phyloP scores from a whole-genome alignment of 2,329 filamentous ascomycete species.

The Daldinia sp. region DNA sequence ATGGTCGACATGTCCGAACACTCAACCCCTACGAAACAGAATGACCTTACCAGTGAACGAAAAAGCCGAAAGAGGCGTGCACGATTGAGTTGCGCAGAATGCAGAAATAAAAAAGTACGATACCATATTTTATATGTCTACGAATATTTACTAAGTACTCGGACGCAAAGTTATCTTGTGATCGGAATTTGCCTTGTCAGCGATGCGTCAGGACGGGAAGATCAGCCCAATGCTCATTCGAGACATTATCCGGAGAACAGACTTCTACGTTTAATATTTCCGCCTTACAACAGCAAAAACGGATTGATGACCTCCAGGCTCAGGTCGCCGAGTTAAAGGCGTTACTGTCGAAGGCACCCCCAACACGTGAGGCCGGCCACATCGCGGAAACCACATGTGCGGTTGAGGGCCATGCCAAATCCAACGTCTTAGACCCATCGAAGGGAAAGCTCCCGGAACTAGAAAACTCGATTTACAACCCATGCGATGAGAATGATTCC shows the following conservation, averaged over 20 bases:
- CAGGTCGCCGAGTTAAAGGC: constrained; percentile 26
- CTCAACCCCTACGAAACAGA: neutral
- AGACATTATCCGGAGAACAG: constrained; percentile 4
- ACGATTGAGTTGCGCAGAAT: constrained; percentile 36
- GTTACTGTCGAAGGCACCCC: constrained; percentile 9
- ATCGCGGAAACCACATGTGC: neutral
- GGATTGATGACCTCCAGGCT: constrained; percentile 24
- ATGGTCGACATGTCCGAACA: neutral
- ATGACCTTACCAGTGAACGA: neutral
- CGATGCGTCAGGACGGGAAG: constrained; percentile 36
- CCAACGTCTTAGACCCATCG: neutral
- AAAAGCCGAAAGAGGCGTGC: constrained; percentile 29
- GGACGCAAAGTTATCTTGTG: constrained; percentile 34
- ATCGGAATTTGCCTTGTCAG: constrained; percentile 36
- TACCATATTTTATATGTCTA: neutral
- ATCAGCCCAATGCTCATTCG: constrained; percentile 32
- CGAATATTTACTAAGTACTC: neutral
- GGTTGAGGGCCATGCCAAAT: neutral
- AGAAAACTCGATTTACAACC: neutral
- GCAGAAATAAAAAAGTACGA: constrained; percentile 39
- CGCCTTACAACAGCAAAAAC: constrained; percentile 14
- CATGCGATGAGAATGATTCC: neutral
- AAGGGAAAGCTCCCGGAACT: neutral
- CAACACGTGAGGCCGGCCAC: neutral
- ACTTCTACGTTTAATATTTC: neutral